phyloP scores from a whole-genome alignment of 805 yeast species.

The Jamesozyma gamospora region DNA sequence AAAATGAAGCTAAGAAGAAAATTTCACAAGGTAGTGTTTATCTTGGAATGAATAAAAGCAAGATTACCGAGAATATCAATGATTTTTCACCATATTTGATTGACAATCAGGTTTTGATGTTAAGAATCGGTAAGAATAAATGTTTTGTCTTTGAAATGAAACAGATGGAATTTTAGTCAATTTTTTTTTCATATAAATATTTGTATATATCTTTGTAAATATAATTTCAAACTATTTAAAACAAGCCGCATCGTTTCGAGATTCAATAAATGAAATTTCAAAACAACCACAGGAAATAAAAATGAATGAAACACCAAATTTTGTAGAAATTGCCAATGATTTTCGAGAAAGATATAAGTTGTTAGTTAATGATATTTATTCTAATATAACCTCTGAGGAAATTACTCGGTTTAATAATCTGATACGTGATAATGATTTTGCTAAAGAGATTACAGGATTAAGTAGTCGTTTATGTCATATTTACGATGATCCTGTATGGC shows the following conservation, averaged over 20 bases:
- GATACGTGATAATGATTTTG: constrained; percentile 14
- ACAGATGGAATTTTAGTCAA: no score
- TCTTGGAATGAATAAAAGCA: constrained; percentile 48
- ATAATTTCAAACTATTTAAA: no score
- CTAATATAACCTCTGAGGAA: not conserved
- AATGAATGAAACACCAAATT: not conserved
- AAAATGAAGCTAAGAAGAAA: constrained; percentile 50
- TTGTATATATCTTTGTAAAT: no score
- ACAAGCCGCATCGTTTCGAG: no score
- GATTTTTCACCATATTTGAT: constrained; percentile 43
- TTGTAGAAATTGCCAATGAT: constrained; percentile 11
- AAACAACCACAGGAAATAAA: no score
- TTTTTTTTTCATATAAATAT: no score
- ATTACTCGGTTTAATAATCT: constrained; percentile 10
- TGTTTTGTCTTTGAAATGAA: constrained; percentile 39
- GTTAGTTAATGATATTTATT: constrained; percentile 9
- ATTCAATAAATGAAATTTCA: no score
- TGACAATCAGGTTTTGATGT: constrained; percentile 49
- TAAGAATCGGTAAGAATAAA: constrained; percentile 68
- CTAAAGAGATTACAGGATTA: constrained; percentile 16
- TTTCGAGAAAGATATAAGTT: constrained; percentile 17
- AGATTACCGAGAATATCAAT: constrained; percentile 38
- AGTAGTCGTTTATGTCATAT: constrained; percentile 18
- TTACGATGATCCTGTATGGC: constrained; percentile 36
- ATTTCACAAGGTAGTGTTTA: constrained; percentile 66